Evolutionary conservation across 352 stramenopile species (phyloP).

Genomic region (Phytophthora constricta): DNA sequence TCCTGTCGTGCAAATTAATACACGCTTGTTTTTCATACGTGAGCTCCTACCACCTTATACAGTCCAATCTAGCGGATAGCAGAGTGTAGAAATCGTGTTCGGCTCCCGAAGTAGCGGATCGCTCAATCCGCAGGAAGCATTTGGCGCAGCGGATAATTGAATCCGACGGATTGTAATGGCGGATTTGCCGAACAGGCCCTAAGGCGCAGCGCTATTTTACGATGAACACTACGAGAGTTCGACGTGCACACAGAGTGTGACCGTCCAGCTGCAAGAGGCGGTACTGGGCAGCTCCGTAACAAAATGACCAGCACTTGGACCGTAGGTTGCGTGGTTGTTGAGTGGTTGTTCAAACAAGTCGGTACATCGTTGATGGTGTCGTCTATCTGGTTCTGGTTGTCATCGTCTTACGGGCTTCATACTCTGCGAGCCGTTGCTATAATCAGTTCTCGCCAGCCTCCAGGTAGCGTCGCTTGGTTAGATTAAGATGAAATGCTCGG

Average conservation of each 20-base stretch:
- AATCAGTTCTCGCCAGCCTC: constrained; percentile 68
- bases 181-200: too few species aligned
- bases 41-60: too few species aligned
- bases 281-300: constrained; percentile 63
- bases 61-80: too few species aligned
- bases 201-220: constrained; percentile 76
- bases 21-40: too few species aligned
- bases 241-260: constrained; percentile 67
- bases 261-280: constrained; percentile 81
- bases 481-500: constrained; percentile 80
- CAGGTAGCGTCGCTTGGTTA: constrained; percentile 49
- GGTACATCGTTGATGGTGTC: constrained; percentile 35
- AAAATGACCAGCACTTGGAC: constrained; percentile 53
- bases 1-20: too few species aligned
- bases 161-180: too few species aligned
- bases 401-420: constrained; percentile 79
- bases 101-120: too few species aligned
- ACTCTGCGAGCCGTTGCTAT: constrained; percentile 73
- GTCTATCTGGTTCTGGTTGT: constrained; percentile 38
- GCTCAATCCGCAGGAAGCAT: too few species aligned
- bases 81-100: too few species aligned
- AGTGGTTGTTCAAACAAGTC: constrained; percentile 88
- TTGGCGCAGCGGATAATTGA: too few species aligned
- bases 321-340: constrained; percentile 81
- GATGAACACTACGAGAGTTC: constrained; percentile 83